These are phyloP conservation scores for Globisporangium spiculum DNA, from an alignment of 352 stramenopile genomes.

Conservation along the genomic window DNA sequence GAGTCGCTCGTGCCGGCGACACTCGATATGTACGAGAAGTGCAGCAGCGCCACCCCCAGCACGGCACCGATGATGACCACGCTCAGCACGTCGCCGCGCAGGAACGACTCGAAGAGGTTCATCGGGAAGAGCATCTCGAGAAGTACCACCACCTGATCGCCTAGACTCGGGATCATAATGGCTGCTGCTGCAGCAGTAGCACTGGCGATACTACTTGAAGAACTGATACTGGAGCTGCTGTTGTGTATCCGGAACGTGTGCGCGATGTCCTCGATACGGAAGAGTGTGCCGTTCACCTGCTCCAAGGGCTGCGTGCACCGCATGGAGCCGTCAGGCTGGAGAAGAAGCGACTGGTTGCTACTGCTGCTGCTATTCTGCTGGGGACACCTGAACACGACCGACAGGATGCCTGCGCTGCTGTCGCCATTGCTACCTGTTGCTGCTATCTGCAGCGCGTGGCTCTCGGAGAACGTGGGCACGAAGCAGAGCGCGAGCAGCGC, in stretches of 20 bases:
- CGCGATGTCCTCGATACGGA: slow-evolving; percentile 45
- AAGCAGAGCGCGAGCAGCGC: slow-evolving; percentile 40
- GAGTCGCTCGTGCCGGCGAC: slow-evolving; percentile 21
- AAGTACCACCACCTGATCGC: slow-evolving; percentile 27
- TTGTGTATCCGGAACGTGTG: slow-evolving; percentile 25
- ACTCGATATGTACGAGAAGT: slow-evolving; percentile 19
- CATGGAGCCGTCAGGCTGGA: slow-evolving; percentile 38
- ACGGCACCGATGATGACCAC: slow-evolving; percentile 31
- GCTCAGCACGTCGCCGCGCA: slow-evolving; percentile 34
- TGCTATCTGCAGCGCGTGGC: slow-evolving; percentile 21
- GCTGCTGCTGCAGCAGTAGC: slow-evolving; percentile 10
- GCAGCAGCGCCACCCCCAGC: slow-evolving; percentile 30
- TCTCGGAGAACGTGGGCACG: slow-evolving; percentile 31
- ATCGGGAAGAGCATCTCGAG: slow-evolving; percentile 32
- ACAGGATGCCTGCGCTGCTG: slow-evolving; percentile 15
- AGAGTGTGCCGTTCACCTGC: slow-evolving; percentile 36
- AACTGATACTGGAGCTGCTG: neutral
- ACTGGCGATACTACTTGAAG: neutral
- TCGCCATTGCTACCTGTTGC: slow-evolving; percentile 4
- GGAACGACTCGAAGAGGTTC: slow-evolving; percentile 26
- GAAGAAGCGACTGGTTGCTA: slow-evolving; percentile 21
- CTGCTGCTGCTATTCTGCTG: neutral
- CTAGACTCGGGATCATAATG: slow-evolving; percentile 19
- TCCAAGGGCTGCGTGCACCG: slow-evolving; percentile 20
- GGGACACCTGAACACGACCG: slow-evolving; percentile 24